These are phyloP conservation scores for Flaveria brownii DNA, from an alignment of 129 eudicot genomes.

Conservation along the genomic window DNA sequence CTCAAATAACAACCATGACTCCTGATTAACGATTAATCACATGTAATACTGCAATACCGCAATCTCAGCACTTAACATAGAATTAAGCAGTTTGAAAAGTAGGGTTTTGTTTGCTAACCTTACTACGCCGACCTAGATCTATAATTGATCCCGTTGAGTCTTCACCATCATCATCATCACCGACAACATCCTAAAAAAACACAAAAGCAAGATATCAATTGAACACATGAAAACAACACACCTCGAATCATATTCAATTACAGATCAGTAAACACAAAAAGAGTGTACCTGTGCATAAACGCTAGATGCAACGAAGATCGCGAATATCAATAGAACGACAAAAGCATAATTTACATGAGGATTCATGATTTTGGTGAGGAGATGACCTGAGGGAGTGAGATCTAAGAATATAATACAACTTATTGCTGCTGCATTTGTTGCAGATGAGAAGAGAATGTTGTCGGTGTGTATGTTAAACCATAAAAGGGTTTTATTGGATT, in stretches of 20 bases:
- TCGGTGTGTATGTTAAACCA: background rate
- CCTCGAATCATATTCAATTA: background rate
- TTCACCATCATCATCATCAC: constrained; percentile 35
- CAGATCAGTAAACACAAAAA: background rate
- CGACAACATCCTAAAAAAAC: constrained; percentile 32
- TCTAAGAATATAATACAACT: background rate
- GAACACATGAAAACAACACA: too few relatives aligned
- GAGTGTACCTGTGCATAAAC: constrained; percentile 47
- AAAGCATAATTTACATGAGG: constrained; percentile 22
- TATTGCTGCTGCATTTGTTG: constrained; percentile 17
- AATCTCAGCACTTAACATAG: background rate
- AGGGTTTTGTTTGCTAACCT: constrained; percentile 37
- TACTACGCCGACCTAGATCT: constrained; percentile 83
- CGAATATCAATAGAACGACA: constrained; percentile 18
- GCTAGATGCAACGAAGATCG: constrained; percentile 21
- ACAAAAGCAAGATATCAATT: background rate
- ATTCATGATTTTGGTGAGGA: constrained; percentile 20
- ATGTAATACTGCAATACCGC: too few relatives aligned
- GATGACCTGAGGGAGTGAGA: constrained; percentile 11
- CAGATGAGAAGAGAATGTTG: background rate
- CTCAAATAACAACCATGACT: too few relatives aligned
- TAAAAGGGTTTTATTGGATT: too few relatives aligned
- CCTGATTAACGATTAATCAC: too few relatives aligned
- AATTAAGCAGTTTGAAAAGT: background rate
- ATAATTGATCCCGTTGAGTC: constrained; percentile 35